phyloP scores from a whole-genome alignment of 768 basidiomycete genomes.

The Mrakia gelida region DNA sequence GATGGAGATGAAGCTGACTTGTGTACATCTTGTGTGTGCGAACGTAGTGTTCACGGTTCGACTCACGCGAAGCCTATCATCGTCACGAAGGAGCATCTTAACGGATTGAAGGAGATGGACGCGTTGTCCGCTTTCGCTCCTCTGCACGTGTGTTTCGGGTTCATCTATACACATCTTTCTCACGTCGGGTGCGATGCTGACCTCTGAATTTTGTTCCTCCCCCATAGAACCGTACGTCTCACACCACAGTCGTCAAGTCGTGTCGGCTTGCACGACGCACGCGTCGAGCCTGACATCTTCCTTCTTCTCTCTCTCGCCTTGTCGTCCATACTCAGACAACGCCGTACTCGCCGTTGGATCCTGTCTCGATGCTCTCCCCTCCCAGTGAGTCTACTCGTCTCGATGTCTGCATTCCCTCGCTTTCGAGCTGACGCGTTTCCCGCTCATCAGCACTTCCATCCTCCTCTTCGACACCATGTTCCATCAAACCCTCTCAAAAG shows the following conservation, averaged over 20 bases:
- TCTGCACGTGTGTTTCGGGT: neutral
- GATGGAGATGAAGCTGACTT: conserved; percentile 45
- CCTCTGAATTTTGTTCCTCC: too few species aligned
- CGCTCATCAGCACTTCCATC: conserved; percentile 55
- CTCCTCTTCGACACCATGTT: conserved; percentile 84
- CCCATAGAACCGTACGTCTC: conserved; percentile 43
- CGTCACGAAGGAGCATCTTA: conserved; percentile 57
- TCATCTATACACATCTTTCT: neutral
- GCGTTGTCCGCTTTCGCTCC: conserved; percentile 64
- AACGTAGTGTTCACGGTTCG: conserved; percentile 80
- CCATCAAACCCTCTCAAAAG: conserved; percentile 67
- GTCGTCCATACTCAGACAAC: conserved; percentile 36
- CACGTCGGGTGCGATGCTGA: too few species aligned
- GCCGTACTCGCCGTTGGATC: conserved; percentile 50
- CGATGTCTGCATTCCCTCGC: too few species aligned
- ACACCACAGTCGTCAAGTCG: too few species aligned
- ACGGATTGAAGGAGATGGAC: conserved; percentile 69
- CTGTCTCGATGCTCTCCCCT: conserved; percentile 59
- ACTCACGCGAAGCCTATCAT: conserved; percentile 65
- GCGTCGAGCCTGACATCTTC: neutral
- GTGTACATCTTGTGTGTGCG: conserved; percentile 52
- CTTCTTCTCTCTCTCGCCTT: neutral
- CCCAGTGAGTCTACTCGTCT: conserved; percentile 33
- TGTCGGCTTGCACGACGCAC: too few species aligned
- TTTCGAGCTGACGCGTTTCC: too few species aligned